Evolutionary conservation across 805 yeast genomes (phyloP).

Genomic region (Kazachstania kunashirensis): DNA sequence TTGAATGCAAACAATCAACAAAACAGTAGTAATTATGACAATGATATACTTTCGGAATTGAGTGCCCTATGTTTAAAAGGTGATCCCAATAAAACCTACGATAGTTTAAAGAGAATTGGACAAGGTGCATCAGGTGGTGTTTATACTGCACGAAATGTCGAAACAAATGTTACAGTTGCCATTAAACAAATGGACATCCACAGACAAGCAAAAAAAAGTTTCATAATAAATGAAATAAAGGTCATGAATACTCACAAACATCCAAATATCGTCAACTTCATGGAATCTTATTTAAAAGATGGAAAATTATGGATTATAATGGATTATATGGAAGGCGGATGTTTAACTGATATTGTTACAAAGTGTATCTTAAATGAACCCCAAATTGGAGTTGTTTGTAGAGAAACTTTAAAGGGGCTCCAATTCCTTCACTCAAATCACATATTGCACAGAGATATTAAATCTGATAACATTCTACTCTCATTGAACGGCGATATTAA

Average conservation of each 20-base stretch:
- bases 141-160: constrained; percentile 66
- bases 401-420: constrained; percentile 80
- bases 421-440: constrained; percentile 82
- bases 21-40: too few relatives aligned
- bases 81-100: constrained; percentile 66
- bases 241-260: constrained; percentile 91
- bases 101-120: constrained; percentile 71
- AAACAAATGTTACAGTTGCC: constrained; percentile 59
- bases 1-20: too few relatives aligned
- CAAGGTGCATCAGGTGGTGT: constrained; percentile 98
- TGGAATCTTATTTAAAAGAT: constrained; percentile 67
- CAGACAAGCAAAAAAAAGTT: constrained; percentile 88
- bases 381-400: constrained; percentile 89
- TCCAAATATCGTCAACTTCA: constrained; percentile 83
- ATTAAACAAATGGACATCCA: constrained; percentile 92
- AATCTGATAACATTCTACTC: constrained; percentile 81
- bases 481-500: constrained; percentile 80
- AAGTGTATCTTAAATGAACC: constrained; percentile 80
- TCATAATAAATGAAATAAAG: constrained; percentile 84
- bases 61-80: constrained; percentile 71
- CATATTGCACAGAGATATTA: constrained; percentile 90
- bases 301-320: constrained; percentile 90
- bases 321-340: constrained; percentile 99
- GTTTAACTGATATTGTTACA: constrained; percentile 87
- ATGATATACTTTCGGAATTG: constrained; percentile 53